Evolutionary conservation across 441 rosid species (phyloP).

Genomic region (Erysimum cheiri): DNA sequence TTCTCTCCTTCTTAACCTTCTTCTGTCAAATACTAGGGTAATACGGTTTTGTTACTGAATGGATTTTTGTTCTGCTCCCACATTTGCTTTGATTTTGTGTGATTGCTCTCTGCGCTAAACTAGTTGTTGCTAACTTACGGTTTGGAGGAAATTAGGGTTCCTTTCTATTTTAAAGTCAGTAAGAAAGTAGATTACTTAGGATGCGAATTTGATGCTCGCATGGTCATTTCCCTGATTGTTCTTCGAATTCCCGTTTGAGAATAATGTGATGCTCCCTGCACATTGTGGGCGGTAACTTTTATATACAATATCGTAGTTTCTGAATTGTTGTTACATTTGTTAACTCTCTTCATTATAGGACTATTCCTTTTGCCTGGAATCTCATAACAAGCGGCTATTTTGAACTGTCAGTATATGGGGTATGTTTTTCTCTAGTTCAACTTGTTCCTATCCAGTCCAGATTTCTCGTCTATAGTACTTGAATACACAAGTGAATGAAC

Average conservation of each 20-base stretch:
- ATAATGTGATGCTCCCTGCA: background rate
- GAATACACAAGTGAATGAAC: slow-evolving; percentile 21
- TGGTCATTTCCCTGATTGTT: background rate
- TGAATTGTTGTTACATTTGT: slow-evolving; percentile 9
- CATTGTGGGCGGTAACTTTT: background rate
- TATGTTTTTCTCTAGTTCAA: slow-evolving; percentile 41
- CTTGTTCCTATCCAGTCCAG: slow-evolving; percentile 5
- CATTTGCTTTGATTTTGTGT: slow-evolving; percentile 2
- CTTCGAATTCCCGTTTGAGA: slow-evolving; percentile 15
- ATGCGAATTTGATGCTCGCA: background rate
- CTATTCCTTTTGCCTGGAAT: slow-evolving; percentile 98
- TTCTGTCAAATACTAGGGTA: background rate
- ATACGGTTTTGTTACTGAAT: background rate
- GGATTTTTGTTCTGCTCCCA: background rate
- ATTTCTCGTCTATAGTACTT: slow-evolving; percentile 18
- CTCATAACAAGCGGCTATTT: slow-evolving; percentile 88
- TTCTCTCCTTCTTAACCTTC: background rate
- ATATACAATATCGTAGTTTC: background rate
- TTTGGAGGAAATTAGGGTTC: slow-evolving; percentile 19
- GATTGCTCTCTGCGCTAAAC: background rate
- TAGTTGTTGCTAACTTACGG: background rate
- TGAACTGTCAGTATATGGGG: slow-evolving; percentile 87
- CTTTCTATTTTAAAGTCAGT: background rate
- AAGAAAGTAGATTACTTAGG: background rate
- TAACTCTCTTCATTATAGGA: slow-evolving; percentile 57